Evolutionary conservation across 768 basidiomycete species (phyloP), one percentile per base, ranked within the genome.

Genomic region (Hericium rajendrae): DNA sequence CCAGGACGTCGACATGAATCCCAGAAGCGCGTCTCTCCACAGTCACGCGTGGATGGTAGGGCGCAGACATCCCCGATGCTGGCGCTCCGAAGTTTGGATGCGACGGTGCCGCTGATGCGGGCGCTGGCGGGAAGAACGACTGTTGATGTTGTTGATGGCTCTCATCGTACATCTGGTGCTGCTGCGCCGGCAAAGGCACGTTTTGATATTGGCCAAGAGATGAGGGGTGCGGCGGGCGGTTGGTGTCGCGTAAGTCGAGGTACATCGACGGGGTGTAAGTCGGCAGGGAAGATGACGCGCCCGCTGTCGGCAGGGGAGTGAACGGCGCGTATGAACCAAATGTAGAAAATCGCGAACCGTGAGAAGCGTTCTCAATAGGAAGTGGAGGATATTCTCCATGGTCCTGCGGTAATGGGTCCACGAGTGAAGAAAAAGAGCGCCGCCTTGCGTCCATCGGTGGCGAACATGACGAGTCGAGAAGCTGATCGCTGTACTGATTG

Each of bases 381-480:
- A 11, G 15, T 38, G 53, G 60, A 12, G 51, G 38, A 26, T 51
- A 62, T 4, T 60, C 37, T 16, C 38, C 49, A 28, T 51, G 15
- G 37, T 51, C 26, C 18, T 62, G 53, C 5, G 56, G 5, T 16
- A 56, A 43, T 1, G 54, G 41, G 20, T 48, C 49, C 48, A 58
- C 53, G 40, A n/a, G 43, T 46, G 16, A 46, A 20, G 43, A 57
- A 37, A 56, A 58, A 11, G 60, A 61, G 16, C 60, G 62, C 43
- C 56, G 58, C 4, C 54, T 38, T 5, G 26, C 20, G 26, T 56
- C 54, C 4, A 48, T 46, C 6, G 20, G 43, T 16, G 20, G n/a
- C 12, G n/a, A 20, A n/a, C 20, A 20, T 20, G 43, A 20, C 20
- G 43, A 18, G 20, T 46, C 43, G 12, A 46, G 16, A 20, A n/a